Evolutionary conservation across 441 rosid genomes (phyloP), one percentile per base, ranked within the genome.

Genomic region (Adansonia rubrostipa): DNA sequence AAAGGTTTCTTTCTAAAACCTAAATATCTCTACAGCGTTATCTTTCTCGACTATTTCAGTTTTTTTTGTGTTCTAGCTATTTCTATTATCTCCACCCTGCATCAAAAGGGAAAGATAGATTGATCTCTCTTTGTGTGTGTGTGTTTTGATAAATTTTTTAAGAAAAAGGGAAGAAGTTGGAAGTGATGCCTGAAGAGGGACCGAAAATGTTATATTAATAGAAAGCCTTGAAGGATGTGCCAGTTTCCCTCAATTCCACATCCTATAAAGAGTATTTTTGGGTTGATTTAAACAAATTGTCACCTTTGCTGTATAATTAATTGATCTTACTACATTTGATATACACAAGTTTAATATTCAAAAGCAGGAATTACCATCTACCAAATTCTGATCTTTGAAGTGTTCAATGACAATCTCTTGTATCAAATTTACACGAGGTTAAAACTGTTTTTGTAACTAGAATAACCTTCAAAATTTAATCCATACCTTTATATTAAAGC

Each of bases 201-300:
- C 56, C 13, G 17, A 14, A 51, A 51, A 51, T 51, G 56, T 51
- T 13, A 51, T 51, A 13, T 51, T 14, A 51, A 51, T 51, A 51
- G 74, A 48, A 70, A 48, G 20, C 36, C 15, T 4, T 48, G 24
- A 68, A 19, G 73, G 54, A 42, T 5, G 33, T 45, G 9, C 3
- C 1, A 68, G 33, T 68, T 68, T 19, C 56, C 45, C 53, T 45
- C 53, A 45, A 19, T 68, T 48, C 42, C 15, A 19, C n/a, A 13
- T 11, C 9, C 3, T 15, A 10, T 19, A 6, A 57, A 36, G 5
- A 50, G 8, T 20, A 10, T 51, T 70, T 70, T 62, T 62, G 9
- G 58, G 74, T 47, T 11, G 44, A 70, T 70, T 20, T 47, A 70
- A 50, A 67, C 72, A 70, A 19, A 4, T 47, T 33, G n/a, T 50